These are phyloP conservation scores for Hyphopichia burtonii DNA, from an alignment of 1,139 yeast genomes.

Conservation along the genomic window DNA sequence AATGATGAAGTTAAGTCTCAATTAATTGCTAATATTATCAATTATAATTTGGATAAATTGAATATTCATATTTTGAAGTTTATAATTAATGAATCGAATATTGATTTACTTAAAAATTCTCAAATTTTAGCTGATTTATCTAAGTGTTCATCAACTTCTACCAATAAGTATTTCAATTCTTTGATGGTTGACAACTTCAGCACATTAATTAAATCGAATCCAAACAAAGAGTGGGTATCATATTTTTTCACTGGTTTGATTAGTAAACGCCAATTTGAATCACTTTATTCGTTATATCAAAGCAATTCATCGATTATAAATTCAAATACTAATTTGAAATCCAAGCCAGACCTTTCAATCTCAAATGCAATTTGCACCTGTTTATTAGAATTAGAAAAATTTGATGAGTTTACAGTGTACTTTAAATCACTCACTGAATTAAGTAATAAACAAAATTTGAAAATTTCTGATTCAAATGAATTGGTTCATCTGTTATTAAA, in stretches of 20 bases:
- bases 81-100: conserved; percentile 6
- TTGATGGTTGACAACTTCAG: conserved; percentile 13
- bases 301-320: conserved; percentile 3
- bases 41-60: conserved; percentile 27
- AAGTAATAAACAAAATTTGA: conserved; percentile 5
- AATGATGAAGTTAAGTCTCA: conserved; percentile 11
- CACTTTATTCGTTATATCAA: conserved; percentile 11
- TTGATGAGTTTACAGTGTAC: conserved; percentile 14
- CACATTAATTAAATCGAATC: conserved; percentile 10
- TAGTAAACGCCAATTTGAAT: conserved; percentile 7
- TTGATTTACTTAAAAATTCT: conserved; percentile 3
- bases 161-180: conserved; percentile 21
- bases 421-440: conserved; percentile 10
- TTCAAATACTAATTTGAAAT: not conserved
- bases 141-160: conserved; percentile 11
- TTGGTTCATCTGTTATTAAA: conserved; percentile 20
- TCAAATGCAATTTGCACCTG: conserved; percentile 14
- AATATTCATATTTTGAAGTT: conserved; percentile 23
- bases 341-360: conserved; percentile 8
- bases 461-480: conserved; percentile 13
- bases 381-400: conserved; percentile 12
- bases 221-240: conserved; percentile 16
- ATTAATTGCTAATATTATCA: conserved; percentile 20
- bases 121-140: conserved; percentile 13
- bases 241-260: conserved; percentile 18